phyloP scores from a whole-genome alignment of 495 filamentous ascomycete species.

The Hypoxylon fuscum region DNA sequence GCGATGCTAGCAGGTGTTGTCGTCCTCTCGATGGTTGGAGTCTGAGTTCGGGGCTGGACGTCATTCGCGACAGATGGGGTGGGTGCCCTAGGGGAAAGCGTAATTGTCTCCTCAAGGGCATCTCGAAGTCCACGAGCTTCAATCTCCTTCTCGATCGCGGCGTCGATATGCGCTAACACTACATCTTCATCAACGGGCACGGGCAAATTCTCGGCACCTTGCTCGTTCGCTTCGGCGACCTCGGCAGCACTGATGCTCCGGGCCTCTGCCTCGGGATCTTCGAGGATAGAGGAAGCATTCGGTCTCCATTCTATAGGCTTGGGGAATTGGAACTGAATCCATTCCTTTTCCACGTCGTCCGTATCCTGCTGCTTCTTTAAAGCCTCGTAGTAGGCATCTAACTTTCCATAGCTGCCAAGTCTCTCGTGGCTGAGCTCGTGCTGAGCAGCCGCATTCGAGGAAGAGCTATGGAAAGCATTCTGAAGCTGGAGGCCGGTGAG shows the following conservation, averaged over 20 bases:
- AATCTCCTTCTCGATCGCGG: conserved; percentile 59
- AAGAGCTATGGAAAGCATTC: conserved; percentile 73
- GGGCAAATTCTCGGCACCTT: conserved; percentile 27
- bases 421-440: conserved; percentile 56
- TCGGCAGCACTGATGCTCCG: conserved; percentile 48
- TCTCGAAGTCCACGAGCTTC: conserved; percentile 56
- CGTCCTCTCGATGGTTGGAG: conserved; percentile 48
- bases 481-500: conserved; percentile 71
- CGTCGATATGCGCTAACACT: conserved; percentile 59
- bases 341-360: conserved; percentile 75
- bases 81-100: conserved; percentile 44
- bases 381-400: conserved; percentile 90
- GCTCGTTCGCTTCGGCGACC: conserved; percentile 37
- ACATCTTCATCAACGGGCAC: conserved; percentile 43
- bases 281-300: conserved; percentile 55
- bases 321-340: conserved; percentile 88
- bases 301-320: conserved; percentile 89
- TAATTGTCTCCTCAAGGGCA: conserved; percentile 55
- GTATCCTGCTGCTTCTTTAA: conserved; percentile 80
- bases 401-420: conserved; percentile 55
- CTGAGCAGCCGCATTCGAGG: conserved; percentile 31
- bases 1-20: conserved; percentile 53
- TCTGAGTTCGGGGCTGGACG: conserved; percentile 49
- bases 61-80: conserved; percentile 51
- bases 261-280: conserved; percentile 59